Conservation (phyloP, 495 filamentous ascomycete genomes). For the Trypethelium eluteriae region DNA sequence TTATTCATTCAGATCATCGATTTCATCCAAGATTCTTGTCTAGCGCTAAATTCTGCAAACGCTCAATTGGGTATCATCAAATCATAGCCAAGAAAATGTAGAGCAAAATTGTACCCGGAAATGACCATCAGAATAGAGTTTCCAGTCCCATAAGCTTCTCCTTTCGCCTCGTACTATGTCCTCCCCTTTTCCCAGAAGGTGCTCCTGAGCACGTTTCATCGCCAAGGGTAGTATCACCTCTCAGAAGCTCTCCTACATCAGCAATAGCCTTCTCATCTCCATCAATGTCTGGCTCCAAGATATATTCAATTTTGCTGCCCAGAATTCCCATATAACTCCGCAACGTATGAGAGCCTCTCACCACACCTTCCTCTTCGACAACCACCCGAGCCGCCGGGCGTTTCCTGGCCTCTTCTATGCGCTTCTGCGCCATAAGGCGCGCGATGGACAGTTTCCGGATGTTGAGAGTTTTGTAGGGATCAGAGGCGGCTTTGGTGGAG, state of each 20-base stretch:
- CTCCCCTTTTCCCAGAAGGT: not conserved
- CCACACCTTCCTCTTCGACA: slow-evolving; percentile 43
- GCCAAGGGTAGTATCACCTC: not conserved
- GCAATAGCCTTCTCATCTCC: slow-evolving; percentile 52
- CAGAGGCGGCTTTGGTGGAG: not conserved
- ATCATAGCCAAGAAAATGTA: not conserved
- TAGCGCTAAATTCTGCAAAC: not conserved
- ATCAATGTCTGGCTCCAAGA: slow-evolving; percentile 48
- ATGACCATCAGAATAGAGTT: not conserved
- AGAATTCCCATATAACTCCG: slow-evolving; percentile 52
- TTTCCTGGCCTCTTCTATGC: slow-evolving; percentile 47
- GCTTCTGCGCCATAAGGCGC: slow-evolving; percentile 28
- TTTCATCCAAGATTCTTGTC: not conserved
- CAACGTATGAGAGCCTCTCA: slow-evolving; percentile 43
- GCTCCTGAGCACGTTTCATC: not conserved
- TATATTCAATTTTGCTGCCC: slow-evolving; percentile 51
- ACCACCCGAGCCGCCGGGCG: slow-evolving; percentile 49
- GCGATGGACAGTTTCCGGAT: slow-evolving; percentile 20
- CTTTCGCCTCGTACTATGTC: not conserved
- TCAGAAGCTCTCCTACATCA: slow-evolving; percentile 39
- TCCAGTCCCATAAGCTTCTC: not conserved
- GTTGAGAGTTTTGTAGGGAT: not conserved
- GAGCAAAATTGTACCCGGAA: no score
- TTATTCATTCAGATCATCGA: not conserved
- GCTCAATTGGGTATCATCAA: slow-evolving; percentile 1